Evolutionary conservation across 768 basidiomycete species (phyloP), one percentile per base, ranked within the genome.

Genomic region (Dioszegia hungarica): DNA sequence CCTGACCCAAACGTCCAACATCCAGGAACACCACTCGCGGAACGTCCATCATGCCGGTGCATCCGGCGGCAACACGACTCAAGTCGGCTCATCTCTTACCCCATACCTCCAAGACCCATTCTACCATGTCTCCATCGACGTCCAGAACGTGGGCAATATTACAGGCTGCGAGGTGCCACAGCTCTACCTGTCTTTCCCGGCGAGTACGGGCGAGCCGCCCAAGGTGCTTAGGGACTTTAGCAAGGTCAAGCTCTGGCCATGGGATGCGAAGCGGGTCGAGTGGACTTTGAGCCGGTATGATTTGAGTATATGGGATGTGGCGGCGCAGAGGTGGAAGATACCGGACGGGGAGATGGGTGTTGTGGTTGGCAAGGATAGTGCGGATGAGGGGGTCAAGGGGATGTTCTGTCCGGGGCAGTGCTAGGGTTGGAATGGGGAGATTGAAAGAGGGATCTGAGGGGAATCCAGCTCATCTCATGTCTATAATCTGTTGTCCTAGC

Each of bases 121-220:
- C 20, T 74, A 66, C 63, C 62, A 58, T 12, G 59, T 73, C 9
- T 59, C 66, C 0, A 64, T 59, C 17, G 70, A 73, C 46, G 59
- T 75, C 29, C 66, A 71, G 46, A 75, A 75, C 25, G 61, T 65
- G 19, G 74, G 74, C 0, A 43, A 47, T 22, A 59, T 71, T 1
- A 54, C 72, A 25, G 74, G 74, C 6, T 75, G 74, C 50, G 72
- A 75, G 24, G 63, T 75, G 6, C 72, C 74, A 9, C 74, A 75
- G 47, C 56, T 75, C n/a, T 75, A 75, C 51, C 59, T 75, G 8
- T 52, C 54, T 9, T 72, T 61, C 51, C 70, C 70, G 4, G n/a
- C 44, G 2, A 33, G 28, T 10, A 61, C 66, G 8, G 68, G 68
- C 3, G 70, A 72, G 48, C 70, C 70, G 27, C 71, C 71, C 19